These are phyloP conservation scores for Discostella pseudostelligera DNA, from an alignment of 108 stramenopile species.

Conservation along the genomic window DNA sequence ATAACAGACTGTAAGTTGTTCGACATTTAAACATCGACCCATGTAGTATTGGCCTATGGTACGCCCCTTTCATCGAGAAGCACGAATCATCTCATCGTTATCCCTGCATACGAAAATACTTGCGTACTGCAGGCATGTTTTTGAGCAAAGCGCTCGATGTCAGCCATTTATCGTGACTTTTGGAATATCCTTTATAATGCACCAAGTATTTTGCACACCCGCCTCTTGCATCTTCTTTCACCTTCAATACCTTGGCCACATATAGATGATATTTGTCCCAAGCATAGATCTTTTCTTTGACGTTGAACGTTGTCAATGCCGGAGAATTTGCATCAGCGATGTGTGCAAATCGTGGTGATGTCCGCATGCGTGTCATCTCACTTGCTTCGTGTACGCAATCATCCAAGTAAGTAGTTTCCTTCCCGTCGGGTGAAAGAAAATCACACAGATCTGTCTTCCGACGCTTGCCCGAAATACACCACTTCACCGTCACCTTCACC, in stretches of 20 bases:
- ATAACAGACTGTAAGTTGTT: too few relatives aligned
- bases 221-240: conserved; percentile 3
- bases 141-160: neutral
- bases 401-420: neutral
- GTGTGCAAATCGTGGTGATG: too few relatives aligned
- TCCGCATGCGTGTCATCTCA: neutral
- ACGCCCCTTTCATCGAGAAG: too few relatives aligned
- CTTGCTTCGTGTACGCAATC: neutral
- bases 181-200: conserved; percentile 14
- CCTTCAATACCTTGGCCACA: conserved; percentile 14
- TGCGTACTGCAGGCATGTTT: neutral
- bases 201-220: conserved; percentile 19
- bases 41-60: too few relatives aligned
- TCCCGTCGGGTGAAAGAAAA: too few relatives aligned
- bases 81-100: too few relatives aligned
- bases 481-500: neutral
- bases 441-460: too few relatives aligned
- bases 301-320: neutral
- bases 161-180: conserved; percentile 20
- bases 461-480: neutral
- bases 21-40: too few relatives aligned
- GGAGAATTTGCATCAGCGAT: neutral
- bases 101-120: neutral
- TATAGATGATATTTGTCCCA: conserved; percentile 19
- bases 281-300: conserved; percentile 22